phyloP scores from a whole-genome alignment of 257 asterid genomes.

The Catharanthus roseus region DNA sequence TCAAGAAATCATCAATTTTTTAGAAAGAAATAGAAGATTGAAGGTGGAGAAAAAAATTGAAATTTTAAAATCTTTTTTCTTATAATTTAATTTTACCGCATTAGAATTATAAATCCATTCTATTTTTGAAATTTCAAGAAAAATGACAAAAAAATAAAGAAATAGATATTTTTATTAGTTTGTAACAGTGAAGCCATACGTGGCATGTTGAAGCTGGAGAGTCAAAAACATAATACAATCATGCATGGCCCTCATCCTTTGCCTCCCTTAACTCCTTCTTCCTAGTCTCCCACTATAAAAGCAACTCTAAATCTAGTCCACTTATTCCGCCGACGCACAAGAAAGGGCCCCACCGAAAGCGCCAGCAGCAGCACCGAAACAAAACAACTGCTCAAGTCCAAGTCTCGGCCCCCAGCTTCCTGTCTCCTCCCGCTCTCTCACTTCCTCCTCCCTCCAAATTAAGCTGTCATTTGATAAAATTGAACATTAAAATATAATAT shows the following conservation, averaged over 20 bases:
- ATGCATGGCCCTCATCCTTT: background rate
- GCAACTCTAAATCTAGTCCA: conserved; percentile 31
- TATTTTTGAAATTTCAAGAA: too few relatives aligned
- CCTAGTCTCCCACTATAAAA: background rate
- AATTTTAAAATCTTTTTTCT: too few relatives aligned
- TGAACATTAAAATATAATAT: too few relatives aligned
- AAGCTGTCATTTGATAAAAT: too few relatives aligned
- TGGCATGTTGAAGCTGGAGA: background rate
- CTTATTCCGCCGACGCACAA: conserved; percentile 45
- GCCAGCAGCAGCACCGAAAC: conserved; percentile 24
- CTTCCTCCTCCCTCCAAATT: conserved; percentile 28
- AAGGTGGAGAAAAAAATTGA: too few relatives aligned
- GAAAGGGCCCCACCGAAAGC: conserved; percentile 31
- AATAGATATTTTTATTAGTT: too few relatives aligned
- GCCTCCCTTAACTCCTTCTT: background rate
- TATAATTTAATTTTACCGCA: too few relatives aligned
- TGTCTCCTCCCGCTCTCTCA: conserved; percentile 28
- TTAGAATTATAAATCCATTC: too few relatives aligned
- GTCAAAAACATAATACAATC: background rate
- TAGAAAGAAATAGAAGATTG: too few relatives aligned
- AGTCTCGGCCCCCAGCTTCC: conserved; percentile 27
- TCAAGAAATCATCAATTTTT: too few relatives aligned
- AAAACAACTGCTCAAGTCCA: conserved; percentile 20
- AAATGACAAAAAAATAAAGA: too few relatives aligned
- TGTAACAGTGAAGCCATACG: too few relatives aligned